Base-by-base conservation (phyloP, 306 rosid species). In the Hylodesmum podocarpum region DNA sequence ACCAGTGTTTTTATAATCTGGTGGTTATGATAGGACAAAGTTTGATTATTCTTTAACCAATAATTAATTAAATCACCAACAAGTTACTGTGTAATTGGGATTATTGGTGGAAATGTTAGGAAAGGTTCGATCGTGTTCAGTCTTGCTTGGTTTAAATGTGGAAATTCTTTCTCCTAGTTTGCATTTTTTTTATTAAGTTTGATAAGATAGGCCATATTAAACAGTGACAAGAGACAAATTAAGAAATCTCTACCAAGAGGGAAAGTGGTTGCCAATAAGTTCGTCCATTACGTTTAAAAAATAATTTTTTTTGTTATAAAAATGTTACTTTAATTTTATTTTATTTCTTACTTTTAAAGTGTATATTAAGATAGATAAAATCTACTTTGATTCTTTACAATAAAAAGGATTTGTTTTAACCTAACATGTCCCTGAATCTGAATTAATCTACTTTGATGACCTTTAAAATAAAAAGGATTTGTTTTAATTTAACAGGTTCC, bases 61-160 rank as follows among this genome's bases (percentile, higher is more conserved):
- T 59, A 22, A 73, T 80, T 59, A 22, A 73, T 80, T 73, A 24
- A 69, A 40, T 21, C 21, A 49, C 43, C 41, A 16, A 29, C 22
- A 28, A 63, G 2, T 2, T 4, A 16, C 5, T 63, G 16, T 55
- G 24, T 49, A 67, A 55, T 61, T 49, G 27, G 79, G 58, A 41
- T 64, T 80, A 76, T 78, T 39, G 9, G 80, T 70, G 79, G 53
- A 69, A 77, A 14, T 76, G 75, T 76, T 43, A 31, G 86, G 84
- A 78, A 73, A 59, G 22, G 3, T 51, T 76, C 24, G 19, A 65
- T 29, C 57, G 25, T 67, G 25, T 57, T 33, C 22, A 34, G 7
- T 62, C 24, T 33, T 25, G 22, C 49, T 21, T 28, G 12, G 25
- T 27, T 66, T 41, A 78, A 61, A 75, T 44, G 78, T 82, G 87